Base-by-base conservation (phyloP, 371 early-diverging fungal genomes). In the Apophysomyces sp. region DNA sequence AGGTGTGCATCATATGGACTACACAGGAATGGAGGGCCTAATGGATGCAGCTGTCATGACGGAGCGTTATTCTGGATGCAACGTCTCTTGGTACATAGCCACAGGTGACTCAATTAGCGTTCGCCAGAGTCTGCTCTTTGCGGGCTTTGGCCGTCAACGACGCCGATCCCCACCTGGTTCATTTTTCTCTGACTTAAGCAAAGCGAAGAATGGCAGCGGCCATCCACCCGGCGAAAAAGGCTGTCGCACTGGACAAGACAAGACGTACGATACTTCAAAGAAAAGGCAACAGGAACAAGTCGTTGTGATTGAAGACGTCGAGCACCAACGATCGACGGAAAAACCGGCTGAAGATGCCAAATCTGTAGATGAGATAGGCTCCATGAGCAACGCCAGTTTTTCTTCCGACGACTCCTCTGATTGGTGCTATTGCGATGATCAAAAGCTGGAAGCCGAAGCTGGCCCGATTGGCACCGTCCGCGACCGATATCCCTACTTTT, bases 1-100 rank as follows among this genome's bases (percentile, higher is more conserved):
- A 0, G 86, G 86, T 11, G 94, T 93, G 12, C 89, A 90, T 56
- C 75, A 81, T 31, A 82, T 94, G 66, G 96, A 95, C 61, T 82
- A 86, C 28, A 89, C 94, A 1, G 94, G 92, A 29, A 69, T 90
- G 52, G 93, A 93, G 62, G 80, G 83, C 13, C 77, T 94, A 24
- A 62, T 76, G 6, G 78, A 78, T 37, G 58, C 72, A 4, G 80
- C 80, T 1, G 68, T 75, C 1, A 72, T 75, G 57, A 73, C 76
- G 0, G 77, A 80, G 5, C 75, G 82, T 1, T 71, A 74, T 28
- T 39, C 71, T 9, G 75, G 75, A 15, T 57, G 61, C 21, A 41
- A 57, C n/a, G 64, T 72, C 0, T 63, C 54, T 37, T 79, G 80
- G 80, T 76, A 69, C 36, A 66, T 79, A 40, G 73, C 72, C 9